Conservation (phyloP, 176 grass and related monocot genomes). For the Carex littledalei region DNA sequence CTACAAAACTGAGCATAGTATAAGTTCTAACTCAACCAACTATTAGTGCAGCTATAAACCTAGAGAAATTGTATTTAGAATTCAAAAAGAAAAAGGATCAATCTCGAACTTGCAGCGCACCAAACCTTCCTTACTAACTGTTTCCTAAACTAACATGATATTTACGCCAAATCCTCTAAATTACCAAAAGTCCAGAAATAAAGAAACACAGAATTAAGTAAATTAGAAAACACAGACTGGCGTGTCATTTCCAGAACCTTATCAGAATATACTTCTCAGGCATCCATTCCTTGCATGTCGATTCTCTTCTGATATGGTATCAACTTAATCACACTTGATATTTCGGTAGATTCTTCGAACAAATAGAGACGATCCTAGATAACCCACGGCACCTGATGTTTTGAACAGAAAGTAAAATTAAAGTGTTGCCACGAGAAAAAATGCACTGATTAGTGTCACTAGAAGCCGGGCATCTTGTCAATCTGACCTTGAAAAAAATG, state of each 20-base stretch:
- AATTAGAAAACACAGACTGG: slow-evolving; percentile 34
- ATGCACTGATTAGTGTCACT: neutral
- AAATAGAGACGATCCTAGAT: slow-evolving; percentile 87
- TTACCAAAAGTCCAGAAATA: slow-evolving; percentile 28
- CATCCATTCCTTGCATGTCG: slow-evolving; percentile 28
- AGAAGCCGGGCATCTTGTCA: neutral
- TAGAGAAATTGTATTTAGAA: neutral
- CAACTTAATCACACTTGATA: slow-evolving; percentile 96
- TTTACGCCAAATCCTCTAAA: slow-evolving; percentile 35
- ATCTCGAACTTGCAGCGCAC: neutral
- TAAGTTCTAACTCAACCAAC: slow-evolving; percentile 5
- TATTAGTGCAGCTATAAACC: slow-evolving; percentile 11
- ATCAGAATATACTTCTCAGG: slow-evolving; percentile 40
- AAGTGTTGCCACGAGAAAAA: neutral
- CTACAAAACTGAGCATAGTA: slow-evolving; percentile 14
- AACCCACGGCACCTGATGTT: slow-evolving; percentile 79
- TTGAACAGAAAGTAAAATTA: neutral
- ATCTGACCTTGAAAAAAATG: neutral
- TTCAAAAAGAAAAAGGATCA: slow-evolving; percentile 29
- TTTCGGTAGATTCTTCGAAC: slow-evolving; percentile 99
- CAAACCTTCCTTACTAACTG: slow-evolving; percentile 34
- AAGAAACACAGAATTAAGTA: slow-evolving; percentile 29
- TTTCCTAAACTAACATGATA: slow-evolving; percentile 52
- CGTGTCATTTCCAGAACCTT: slow-evolving; percentile 42
- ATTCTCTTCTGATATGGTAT: slow-evolving; percentile 17